Conservation (phyloP, 495 filamentous ascomycete genomes). For the Recurvomyces mirabilis region DNA sequence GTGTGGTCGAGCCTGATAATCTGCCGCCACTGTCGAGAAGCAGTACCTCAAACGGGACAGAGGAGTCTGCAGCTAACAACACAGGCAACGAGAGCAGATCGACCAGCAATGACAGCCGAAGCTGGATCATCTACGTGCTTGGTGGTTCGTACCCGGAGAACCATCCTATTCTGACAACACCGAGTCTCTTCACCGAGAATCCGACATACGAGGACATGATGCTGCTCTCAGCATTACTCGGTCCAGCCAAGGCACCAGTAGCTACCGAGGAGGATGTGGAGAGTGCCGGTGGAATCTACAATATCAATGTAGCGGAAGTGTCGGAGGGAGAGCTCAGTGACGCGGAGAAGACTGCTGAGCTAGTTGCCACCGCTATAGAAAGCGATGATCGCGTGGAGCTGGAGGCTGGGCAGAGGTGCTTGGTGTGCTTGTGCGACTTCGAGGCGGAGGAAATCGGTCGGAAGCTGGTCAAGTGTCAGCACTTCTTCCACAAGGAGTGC, state of each 20-base stretch:
- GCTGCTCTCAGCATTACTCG: conserved; percentile 57
- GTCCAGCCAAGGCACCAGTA: conserved; percentile 64
- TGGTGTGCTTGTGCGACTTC: conserved; percentile 64
- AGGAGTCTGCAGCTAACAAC: conserved; percentile 7
- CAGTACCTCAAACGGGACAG: conserved; percentile 19
- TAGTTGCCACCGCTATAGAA: conserved; percentile 39
- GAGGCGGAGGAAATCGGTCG: conserved; percentile 52
- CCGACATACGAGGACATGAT: conserved; percentile 76
- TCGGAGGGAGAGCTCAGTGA: conserved; percentile 16
- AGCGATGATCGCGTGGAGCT: conserved; percentile 40
- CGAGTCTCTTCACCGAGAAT: conserved; percentile 66
- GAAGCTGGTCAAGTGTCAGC: conserved; percentile 53
- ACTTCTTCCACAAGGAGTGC: conserved; percentile 63
- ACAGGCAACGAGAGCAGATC: conserved; percentile 7
- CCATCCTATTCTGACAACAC: conserved; percentile 64
- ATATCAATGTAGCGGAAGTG: conserved; percentile 13
- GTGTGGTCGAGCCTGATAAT: conserved; percentile 55
- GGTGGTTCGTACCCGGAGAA: conserved; percentile 66
- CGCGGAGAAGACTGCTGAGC: conserved; percentile 30
- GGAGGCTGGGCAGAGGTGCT: conserved; percentile 49
- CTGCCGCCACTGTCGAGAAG: conserved; percentile 36
- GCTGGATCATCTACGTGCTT: conserved; percentile 72
- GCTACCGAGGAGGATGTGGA: conserved; percentile 56
- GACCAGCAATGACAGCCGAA: conserved; percentile 34
- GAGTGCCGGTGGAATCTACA: conserved; percentile 45